A percentile compares a stretch with the other conserved stretches of the same genome.
Conservation (phyloP, 441 rosid species). For the Euphorbia celastroides region DNA sequence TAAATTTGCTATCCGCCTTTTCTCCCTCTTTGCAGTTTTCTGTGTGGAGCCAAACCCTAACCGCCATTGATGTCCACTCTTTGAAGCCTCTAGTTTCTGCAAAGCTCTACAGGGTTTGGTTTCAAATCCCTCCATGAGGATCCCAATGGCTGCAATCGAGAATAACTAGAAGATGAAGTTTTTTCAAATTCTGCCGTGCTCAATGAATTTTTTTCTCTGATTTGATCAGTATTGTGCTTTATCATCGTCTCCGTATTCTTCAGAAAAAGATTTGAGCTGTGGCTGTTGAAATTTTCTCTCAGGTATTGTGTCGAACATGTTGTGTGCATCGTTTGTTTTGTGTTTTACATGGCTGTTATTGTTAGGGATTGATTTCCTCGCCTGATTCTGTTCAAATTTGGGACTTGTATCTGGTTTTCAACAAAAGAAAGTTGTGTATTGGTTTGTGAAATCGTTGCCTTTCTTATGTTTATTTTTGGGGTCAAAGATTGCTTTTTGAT, state of each 20-base stretch:
- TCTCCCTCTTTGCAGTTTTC: background rate
- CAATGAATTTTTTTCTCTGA: conserved; percentile 8
- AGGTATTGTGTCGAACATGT: conserved; percentile 34
- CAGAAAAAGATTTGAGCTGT: background rate
- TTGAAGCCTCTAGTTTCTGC: background rate
- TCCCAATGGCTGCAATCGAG: background rate
- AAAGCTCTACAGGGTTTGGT: background rate
- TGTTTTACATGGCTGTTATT: conserved; percentile 1
- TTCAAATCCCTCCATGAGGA: background rate
- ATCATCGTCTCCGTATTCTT: conserved; percentile 10
- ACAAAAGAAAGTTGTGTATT: background rate
- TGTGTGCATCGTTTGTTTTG: background rate
- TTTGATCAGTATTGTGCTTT: conserved; percentile 9
- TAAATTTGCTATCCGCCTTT: background rate
- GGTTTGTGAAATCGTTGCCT: background rate
- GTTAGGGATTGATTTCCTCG: background rate
- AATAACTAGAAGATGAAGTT: conserved; percentile 16
- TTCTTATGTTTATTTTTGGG: background rate
- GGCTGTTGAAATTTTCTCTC: conserved; percentile 23
- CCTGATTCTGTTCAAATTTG: background rate
- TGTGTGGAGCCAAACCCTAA: conserved; percentile 8
- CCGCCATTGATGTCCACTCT: background rate
- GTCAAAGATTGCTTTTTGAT: background rate
- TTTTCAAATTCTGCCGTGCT: conserved; percentile 11
- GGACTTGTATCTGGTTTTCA: background rate